Evolutionary conservation across 2,329 filamentous ascomycete genomes (phyloP).

Genomic region (Ceratocystis papillata): DNA sequence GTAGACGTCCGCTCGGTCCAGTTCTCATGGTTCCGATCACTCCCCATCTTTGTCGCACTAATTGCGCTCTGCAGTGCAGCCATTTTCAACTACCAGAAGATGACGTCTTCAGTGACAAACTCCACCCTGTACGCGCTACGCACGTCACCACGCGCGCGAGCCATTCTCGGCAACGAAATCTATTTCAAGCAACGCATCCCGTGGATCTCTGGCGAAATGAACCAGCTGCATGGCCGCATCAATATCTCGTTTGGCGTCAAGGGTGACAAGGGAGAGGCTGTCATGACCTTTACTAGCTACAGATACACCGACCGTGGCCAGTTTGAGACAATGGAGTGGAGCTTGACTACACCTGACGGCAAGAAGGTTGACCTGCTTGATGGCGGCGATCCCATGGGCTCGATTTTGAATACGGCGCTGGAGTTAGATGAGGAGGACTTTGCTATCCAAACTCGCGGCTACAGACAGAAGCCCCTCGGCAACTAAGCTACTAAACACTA

Average conservation of each 20-base stretch:
- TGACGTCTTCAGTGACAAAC: slow-evolving; percentile 72
- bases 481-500: neutral
- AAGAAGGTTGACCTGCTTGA: slow-evolving; percentile 61
- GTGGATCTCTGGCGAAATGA: slow-evolving; percentile 79
- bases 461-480: slow-evolving; percentile 37
- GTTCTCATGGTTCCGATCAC: slow-evolving; percentile 57
- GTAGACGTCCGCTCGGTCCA: slow-evolving; percentile 36
- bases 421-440: slow-evolving; percentile 33
- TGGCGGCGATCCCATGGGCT: slow-evolving; percentile 57
- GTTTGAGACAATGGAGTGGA: slow-evolving; percentile 90
- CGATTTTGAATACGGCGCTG: slow-evolving; percentile 35
- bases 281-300: slow-evolving; percentile 71
- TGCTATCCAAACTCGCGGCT: slow-evolving; percentile 38
- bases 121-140: slow-evolving; percentile 87
- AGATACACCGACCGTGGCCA: slow-evolving; percentile 49
- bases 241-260: slow-evolving; percentile 79
- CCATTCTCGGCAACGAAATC: slow-evolving; percentile 73
- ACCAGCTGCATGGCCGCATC: slow-evolving; percentile 84
- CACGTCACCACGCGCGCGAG: slow-evolving; percentile 63
- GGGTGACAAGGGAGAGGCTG: slow-evolving; percentile 58
- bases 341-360: slow-evolving; percentile 56
- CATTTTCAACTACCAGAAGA: slow-evolving; percentile 99
- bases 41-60: slow-evolving; percentile 69
- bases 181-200: slow-evolving; percentile 70
- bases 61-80: slow-evolving; percentile 63